Base-by-base conservation (phyloP, 225 moss, liverwort and hornwort species). In the Rhytidiadelphus loreus region DNA sequence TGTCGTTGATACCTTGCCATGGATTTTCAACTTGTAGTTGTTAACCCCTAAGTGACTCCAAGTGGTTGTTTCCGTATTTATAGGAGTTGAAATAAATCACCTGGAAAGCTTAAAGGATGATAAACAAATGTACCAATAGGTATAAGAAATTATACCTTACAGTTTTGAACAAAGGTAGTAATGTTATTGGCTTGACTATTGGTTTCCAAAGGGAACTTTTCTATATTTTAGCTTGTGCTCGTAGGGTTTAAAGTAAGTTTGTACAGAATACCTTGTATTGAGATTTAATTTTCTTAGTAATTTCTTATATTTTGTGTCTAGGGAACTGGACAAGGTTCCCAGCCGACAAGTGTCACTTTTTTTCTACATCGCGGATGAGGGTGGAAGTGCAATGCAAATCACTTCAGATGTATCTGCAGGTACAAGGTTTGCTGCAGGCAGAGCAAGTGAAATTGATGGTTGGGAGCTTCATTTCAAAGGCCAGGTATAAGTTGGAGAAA, bases 311-410 rank as follows among this genome's bases (percentile, higher is more conserved):
- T 66, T 75, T 63, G 58, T 85, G 55, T 85, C 78, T 95, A 95
- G 95, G 53, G 92, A 87, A 84, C 88, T 90, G 78, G 57, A 57
- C 57, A 84, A 86, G 57, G 39, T 57, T 46, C 58, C 64, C 91
- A 88, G 62, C 72, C 92, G 89, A 80, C 88, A 93, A 92, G 92
- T 92, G 43, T 95, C 97, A 56, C 89, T 99, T 46, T 95, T 99
- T 70, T 97, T 97, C 92, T 99, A 99, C 84, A 82, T 99, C 83
- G 95, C 95, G 60, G 96, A 97, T 88, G 98, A 99, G 87, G 89
- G 89, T 61, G 95, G 94, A 75, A 86, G 90, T 63, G 43, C 93
- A 11, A 77, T 99, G 82, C 90, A 86, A 60, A 87, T 97, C 53
- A 95, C 89, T 89, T 93, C 95, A 61, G 91, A 94, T 61, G 74